Evolutionary conservation across 768 basidiomycete genomes (phyloP), one percentile per base, ranked within the genome.

Genomic region (Krasilnikovozyma curviuscula): DNA sequence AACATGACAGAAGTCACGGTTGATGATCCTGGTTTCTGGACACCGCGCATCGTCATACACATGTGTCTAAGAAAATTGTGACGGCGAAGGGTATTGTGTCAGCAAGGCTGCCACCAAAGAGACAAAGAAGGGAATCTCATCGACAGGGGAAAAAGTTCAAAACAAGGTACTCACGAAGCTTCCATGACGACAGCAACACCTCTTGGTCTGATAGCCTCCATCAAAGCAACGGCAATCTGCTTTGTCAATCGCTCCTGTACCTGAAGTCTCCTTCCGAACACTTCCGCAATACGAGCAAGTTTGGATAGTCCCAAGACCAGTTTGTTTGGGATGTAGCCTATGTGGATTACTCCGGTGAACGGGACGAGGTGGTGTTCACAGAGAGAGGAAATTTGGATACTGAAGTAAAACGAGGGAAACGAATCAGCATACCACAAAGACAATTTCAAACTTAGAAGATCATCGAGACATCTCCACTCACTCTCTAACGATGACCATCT

Each of bases 111-210:
- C 28, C 19, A 34, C 24, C 29, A 12, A 12, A 34, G 3, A 18
- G 41, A 18, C 13, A 44, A 25, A 6, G 10, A 27, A 35, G 27
- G 8, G 18, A 25, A 27, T n/a, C 25, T 2, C 32, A n/a, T 27
- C 9, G 24, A 29, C 25, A 19, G 28, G 23, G 18, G 14, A 19
- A n/a, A 27, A 37, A 44, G 13, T 35, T 41, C 39, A 54, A 34
- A 7, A 16, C 13, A 49, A 42, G 34, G n/a, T 40, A 72, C 84
- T 62, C 63, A 86, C 84, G 83, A 83, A 53, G 89, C 89, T 66
- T 98, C 91, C 82, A 98, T 97, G 41, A 98, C 93, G 54, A 98
- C 93, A 7, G 93, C 93, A 32, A 98, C 93, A 38, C 93, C 93
- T 58, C 84, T 76, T 42, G 93, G 93, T 63, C 85, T 80, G 58